Evolutionary conservation across 1,284 basidiomycete genomes (phyloP).

Genomic region (Exobasidium cylindrosporum): DNA sequence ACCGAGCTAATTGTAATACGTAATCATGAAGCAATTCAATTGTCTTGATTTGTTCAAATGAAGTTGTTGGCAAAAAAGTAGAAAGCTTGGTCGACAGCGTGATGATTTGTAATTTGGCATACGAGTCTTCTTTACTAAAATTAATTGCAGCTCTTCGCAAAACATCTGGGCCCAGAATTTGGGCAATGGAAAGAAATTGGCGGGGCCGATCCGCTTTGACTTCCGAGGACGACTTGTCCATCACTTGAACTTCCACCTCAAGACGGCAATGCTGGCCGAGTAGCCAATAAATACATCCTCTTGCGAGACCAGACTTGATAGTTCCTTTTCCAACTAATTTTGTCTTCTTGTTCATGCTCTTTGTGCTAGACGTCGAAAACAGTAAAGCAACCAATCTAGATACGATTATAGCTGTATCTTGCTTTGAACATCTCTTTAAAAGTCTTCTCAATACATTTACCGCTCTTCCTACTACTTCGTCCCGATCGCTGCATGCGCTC

Average conservation of each 20-base stretch:
- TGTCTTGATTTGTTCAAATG: slow-evolving; percentile 5
- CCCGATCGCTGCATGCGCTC: neutral
- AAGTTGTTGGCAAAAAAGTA: slow-evolving; percentile 25
- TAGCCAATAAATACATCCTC: slow-evolving; percentile 46
- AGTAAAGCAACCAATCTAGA: slow-evolving; percentile 33
- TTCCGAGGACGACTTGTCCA: too few species aligned
- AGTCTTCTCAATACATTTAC: neutral
- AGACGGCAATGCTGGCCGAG: slow-evolving; percentile 44
- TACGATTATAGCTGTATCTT: slow-evolving; percentile 26
- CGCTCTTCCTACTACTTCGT: slow-evolving; percentile 1
- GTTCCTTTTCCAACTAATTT: slow-evolving; percentile 38
- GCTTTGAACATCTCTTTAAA: neutral
- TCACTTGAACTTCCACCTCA: slow-evolving; percentile 16
- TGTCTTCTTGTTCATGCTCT: slow-evolving; percentile 5
- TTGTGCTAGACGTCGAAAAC: slow-evolving; percentile 19
- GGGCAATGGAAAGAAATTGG: slow-evolving; percentile 21
- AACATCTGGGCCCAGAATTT: slow-evolving; percentile 43
- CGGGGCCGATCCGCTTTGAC: slow-evolving; percentile 16
- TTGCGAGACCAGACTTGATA: slow-evolving; percentile 27
- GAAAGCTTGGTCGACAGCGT: slow-evolving; percentile 42
- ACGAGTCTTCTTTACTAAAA: slow-evolving; percentile 37
- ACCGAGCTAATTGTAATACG: slow-evolving; percentile 39
- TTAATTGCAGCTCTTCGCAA: slow-evolving; percentile 45
- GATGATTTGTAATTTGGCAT: slow-evolving; percentile 41
- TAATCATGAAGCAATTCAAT: slow-evolving; percentile 33